Percentiles rank a stretch among this genome's conserved stretches.
Conservation (phyloP, 225 moss, liverwort and hornwort genomes). For the Marchantia paleacea region DNA sequence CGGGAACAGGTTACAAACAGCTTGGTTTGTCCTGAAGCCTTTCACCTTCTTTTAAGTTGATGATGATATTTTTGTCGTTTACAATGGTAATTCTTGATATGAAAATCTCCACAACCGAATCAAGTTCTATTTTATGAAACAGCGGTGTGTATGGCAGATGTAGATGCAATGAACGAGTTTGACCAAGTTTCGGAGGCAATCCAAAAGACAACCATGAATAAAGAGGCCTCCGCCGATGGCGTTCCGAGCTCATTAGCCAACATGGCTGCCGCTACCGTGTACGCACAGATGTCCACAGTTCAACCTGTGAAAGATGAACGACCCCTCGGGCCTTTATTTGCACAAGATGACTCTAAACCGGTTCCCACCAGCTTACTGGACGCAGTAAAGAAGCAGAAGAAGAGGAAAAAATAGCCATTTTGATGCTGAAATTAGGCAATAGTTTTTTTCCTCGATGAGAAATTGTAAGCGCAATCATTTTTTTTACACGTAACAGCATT, state of each 20-base stretch:
- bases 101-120: too few relatives aligned
- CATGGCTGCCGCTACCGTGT: slow-evolving; percentile 39
- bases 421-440: neutral
- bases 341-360: neutral
- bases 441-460: neutral
- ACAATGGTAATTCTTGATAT: neutral
- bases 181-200: slow-evolving; percentile 26
- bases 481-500: neutral
- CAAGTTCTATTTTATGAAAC: neutral
- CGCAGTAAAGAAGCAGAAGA: slow-evolving; percentile 38
- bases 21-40: neutral
- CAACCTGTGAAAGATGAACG: neutral
- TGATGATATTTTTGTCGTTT: neutral
- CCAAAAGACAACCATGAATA: neutral
- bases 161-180: slow-evolving; percentile 33
- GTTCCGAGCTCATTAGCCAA: slow-evolving; percentile 6
- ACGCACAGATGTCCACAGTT: slow-evolving; percentile 31
- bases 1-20: neutral
- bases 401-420: slow-evolving; percentile 32
- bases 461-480: neutral
- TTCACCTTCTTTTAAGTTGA: neutral
- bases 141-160: slow-evolving; percentile 18
- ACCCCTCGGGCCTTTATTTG: slow-evolving; percentile 35
- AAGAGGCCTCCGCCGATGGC: neutral
- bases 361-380: slow-evolving; percentile 44